These are phyloP conservation scores for Aureobasidium vineae DNA, from an alignment of 2,329 filamentous ascomycete species.

Conservation along the genomic window DNA sequence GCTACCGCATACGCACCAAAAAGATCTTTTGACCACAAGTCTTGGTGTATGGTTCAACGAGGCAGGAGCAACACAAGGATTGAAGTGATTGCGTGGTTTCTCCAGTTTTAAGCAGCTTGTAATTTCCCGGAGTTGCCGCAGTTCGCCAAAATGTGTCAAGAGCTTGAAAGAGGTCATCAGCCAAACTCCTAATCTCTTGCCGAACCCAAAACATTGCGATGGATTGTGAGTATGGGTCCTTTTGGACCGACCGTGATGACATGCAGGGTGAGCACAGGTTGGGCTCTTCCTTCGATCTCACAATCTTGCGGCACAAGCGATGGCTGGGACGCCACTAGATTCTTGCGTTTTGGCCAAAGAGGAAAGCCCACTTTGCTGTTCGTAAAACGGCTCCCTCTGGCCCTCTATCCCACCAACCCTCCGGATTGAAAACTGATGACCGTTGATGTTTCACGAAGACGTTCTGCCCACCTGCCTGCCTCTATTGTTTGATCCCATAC, in stretches of 20 bases:
- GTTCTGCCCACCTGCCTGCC: conserved; percentile 23
- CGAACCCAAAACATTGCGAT: conserved; percentile 3
- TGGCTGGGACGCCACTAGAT: conserved; percentile 21
- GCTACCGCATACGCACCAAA: conserved; percentile 19
- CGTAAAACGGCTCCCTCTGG: conserved; percentile 20
- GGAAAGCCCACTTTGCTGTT: conserved; percentile 18
- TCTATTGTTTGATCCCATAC: conserved; percentile 26
- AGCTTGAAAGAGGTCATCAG: conserved; percentile 1
- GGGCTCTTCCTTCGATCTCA: background rate
- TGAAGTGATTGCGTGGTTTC: conserved; percentile 21
- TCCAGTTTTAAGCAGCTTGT: conserved; percentile 18
- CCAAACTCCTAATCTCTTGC: conserved; percentile 1
- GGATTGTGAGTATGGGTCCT: background rate
- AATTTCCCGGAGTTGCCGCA: conserved; percentile 22
- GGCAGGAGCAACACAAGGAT: conserved; percentile 7
- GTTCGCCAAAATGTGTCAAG: conserved; percentile 13
- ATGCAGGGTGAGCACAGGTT: conserved; percentile 20
- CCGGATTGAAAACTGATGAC: conserved; percentile 18
- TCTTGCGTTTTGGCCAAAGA: conserved; percentile 6
- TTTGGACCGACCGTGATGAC: conserved; percentile 4
- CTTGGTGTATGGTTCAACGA: background rate
- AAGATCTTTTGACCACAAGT: conserved; percentile 2
- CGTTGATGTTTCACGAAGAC: conserved; percentile 27
- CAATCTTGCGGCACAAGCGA: conserved; percentile 24
- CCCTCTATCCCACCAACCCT: conserved; percentile 18